Evolutionary conservation across 2,329 filamentous ascomycete genomes (phyloP), one percentile per base, ranked within the genome.

Genomic region (Pseudogymnoascus sp.): DNA sequence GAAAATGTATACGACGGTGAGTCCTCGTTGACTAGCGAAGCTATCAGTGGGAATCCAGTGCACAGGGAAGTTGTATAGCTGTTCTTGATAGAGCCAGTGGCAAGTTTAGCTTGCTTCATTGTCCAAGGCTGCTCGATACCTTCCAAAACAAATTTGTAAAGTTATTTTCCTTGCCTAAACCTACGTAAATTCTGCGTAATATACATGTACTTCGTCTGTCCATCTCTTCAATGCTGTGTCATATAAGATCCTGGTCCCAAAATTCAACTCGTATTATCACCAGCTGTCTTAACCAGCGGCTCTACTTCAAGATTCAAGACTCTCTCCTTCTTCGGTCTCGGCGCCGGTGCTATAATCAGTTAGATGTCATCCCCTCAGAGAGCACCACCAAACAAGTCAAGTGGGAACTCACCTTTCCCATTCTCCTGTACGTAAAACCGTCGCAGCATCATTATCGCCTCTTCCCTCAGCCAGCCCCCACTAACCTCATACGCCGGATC

Each of bases 371-470:
- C 13, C 35, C 5, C 21, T 56, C n/a, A 31, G 2, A 3, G 7
- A 15, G 5, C 1, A 21, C 9, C 11, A 15, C 9, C n/a, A 13
- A 35, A 33, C 11, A 56, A 33, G 3, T 35, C 17, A 7, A 56
- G 3, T 56, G 19, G n/a, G n/a, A 17, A 71, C 79, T 70, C 78
- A 90, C 90, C 91, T 81, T 95, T 90, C 67, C 90, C 91, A 76
- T 99, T 99, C 76, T 99, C 93, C 76, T 99, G 95, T 33, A 99
- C 90, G 75, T 99, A 99, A 76, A 99, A 99, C 64, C 93, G 87
- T 67, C 96, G 84, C 68, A 99, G 80, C 68, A 99, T 77, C 75
- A 93, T 93, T 65, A 99, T 96, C 4, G 95, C 93, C 72, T 97
- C 93, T 71, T 96, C 90, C 56, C 91, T 85, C 70, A 91, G 91